Base-by-base conservation (phyloP, 768 basidiomycete genomes). In the Agaricus bisporus region DNA sequence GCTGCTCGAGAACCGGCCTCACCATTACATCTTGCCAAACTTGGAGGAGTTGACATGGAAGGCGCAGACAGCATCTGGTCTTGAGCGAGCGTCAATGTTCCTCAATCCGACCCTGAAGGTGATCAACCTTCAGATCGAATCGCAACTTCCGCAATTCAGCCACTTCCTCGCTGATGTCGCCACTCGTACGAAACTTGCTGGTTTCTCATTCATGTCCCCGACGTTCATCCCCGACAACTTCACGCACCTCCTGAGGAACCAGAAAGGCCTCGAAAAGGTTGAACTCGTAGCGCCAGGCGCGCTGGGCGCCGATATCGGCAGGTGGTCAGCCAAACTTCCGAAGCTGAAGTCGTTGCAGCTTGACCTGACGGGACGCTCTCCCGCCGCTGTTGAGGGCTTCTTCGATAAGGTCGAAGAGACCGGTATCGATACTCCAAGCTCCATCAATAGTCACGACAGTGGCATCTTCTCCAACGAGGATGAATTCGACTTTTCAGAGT, bases 381-480 rank as follows among this genome's bases (percentile, higher is more conserved):
- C 77, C 50, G 81, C 81, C 28, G 83, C 84, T 0, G 83, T 89
- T n/a, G 86, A 88, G 68, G 84, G 85, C 17, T 91, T 91, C 67
- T 91, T 91, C 64, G 82, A 83, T 63, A 81, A 87, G 49, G 70
- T 89, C 58, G 70, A 72, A 57, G 74, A 78, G 39, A 88, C 87
- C 0, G 88, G 88, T n/a, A 73, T 74, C 56, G 79, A 79, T 26
- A 86, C 87, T 11, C 88, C 88, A 5, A 81, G 75, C 57, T 86
- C 86, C 10, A 75, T 81, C 12, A 76, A 71, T 22, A 82, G 85
- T 48, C 83, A 77, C 39, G 88, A 90, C 66, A 88, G 85, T 60
- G 86, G 87, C 39, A 80, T 89, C 56, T 88, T 86, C 71, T 88
- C 86, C 49, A 80, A 77, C 48, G 86, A 88, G 57, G 88, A 32